Base-by-base conservation (phyloP, 805 yeast species). In the Cyberlindnera maclurae region DNA sequence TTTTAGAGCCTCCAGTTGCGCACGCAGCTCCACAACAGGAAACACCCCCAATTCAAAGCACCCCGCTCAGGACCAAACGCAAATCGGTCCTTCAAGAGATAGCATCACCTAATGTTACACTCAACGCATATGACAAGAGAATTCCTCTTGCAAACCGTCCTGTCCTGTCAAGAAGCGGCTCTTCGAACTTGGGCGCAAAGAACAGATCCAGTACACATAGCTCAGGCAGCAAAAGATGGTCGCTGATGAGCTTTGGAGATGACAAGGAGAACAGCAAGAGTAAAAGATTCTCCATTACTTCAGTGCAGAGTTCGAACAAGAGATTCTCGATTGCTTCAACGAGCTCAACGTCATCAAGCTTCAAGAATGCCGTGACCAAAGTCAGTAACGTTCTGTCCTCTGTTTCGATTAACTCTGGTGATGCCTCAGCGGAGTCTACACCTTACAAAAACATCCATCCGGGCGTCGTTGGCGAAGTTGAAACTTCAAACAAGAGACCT, bases 211-310 rank as follows among this genome's bases (percentile, higher is more conserved):
- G 57, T 2, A 1, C 48, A 13, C 37, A 34, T 22, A 34, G 37
- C 44, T 37, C 29, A 48, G 52, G 5, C 48, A 46, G 31, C 36
- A 54, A 54, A 34, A 52, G 58, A 51, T 54, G 57, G 57, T 54
- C 58, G 3, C 22, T 54, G 15, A 20, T 54, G n/a, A 51, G 56
- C 3, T 52, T 54, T 16, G 44, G 43, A 11, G 49, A 43, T 4
- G 54, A 52, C 26, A 49, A 49, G 34, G 53, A 49, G 18, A 49
- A 41, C 28, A 29, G 41, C 15, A 38, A 18, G 22, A 30, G 26
- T 12, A 52, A 52, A 37, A 43, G 57, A 38, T 47, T 49, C 31
- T 52, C 57, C 1, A 47, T 51, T 1, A 38, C 48, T 4, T 52
- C 57, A 1, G 38, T 31, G 3, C 48, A 51, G 6, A 49, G 51